A percentile compares a stretch with the other conserved stretches of the same genome.
Conservation (phyloP, 495 filamentous ascomycete genomes). For the Hypomontagnella submonticulosa region DNA sequence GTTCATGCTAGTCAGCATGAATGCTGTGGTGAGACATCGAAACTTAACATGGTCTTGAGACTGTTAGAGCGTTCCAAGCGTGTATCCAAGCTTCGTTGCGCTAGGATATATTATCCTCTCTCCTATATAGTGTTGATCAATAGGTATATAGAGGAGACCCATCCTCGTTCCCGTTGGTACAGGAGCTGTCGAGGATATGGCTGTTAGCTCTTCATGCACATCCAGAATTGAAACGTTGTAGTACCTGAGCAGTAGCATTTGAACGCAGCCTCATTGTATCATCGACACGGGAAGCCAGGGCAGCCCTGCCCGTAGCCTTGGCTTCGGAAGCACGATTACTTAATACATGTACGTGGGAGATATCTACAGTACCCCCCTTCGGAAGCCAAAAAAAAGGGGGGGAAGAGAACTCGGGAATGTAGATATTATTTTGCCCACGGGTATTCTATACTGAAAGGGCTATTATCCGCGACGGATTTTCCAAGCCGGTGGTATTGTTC, state of each 20-base stretch:
- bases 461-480: constrained; percentile 22
- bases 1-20: constrained; percentile 17
- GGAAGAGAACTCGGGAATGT: constrained; percentile 3
- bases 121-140: not conserved
- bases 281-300: constrained; percentile 1
- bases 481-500: constrained; percentile 34
- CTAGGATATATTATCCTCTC: constrained; percentile 7
- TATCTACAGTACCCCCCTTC: not conserved
- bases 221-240: constrained; percentile 18
- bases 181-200: no score
- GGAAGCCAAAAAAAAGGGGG: not conserved
- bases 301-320: constrained; percentile 4
- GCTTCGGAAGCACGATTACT: constrained; percentile 21
- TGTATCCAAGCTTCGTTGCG: not conserved
- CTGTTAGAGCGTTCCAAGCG: constrained; percentile 12
- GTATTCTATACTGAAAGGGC: not conserved
- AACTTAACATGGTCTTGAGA: constrained; percentile 24
- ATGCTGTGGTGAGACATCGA: constrained; percentile 7
- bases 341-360: constrained; percentile 11
- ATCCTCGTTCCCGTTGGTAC: no score
- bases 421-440: not conserved
- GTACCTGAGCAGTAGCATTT: constrained; percentile 4
- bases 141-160: no score
- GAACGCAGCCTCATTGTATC: constrained; percentile 12
- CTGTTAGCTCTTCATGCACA: constrained; percentile 16